Evolutionary conservation across 2,329 filamentous ascomycete genomes (phyloP).

Genomic region (Amauroascus verrucosus): DNA sequence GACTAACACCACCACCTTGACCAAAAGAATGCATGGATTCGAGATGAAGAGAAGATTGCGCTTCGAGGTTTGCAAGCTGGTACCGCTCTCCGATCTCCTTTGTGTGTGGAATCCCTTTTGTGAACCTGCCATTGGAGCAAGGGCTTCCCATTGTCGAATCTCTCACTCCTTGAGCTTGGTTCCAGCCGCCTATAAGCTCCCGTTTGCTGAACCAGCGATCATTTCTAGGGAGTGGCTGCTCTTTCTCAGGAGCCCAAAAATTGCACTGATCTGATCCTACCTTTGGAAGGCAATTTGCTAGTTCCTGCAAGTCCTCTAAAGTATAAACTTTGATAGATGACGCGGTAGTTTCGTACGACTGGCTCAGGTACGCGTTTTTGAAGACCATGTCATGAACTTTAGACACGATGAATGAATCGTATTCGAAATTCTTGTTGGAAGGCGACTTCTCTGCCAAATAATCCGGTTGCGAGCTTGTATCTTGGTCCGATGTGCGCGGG

Average conservation of each 20-base stretch:
- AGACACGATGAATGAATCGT: slow-evolving; percentile 4
- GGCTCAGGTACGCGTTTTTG: slow-evolving; percentile 10
- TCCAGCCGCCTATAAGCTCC: not conserved
- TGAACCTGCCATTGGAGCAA: not conserved
- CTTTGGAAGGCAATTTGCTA: not conserved
- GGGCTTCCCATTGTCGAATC: not conserved
- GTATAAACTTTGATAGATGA: slow-evolving; percentile 2
- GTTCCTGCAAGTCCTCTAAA: slow-evolving; percentile 8
- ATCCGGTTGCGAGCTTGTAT: not conserved
- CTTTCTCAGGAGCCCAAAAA: not conserved
- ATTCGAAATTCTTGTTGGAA: not conserved
- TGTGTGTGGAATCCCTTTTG: not conserved
- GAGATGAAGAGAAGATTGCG: not conserved
- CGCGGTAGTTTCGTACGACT: not conserved
- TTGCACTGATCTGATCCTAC: not conserved
- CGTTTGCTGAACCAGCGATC: not conserved
- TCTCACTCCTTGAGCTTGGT: not conserved
- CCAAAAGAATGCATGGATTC: not conserved
- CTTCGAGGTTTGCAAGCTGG: not conserved
- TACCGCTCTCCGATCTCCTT: not conserved
- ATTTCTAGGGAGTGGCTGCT: not conserved
- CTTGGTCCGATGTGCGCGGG: not conserved
- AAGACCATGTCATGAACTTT: slow-evolving; percentile 12
- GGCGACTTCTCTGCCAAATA: not conserved
- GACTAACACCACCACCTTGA: not conserved